Evolutionary conservation across 2,329 filamentous ascomycete genomes (phyloP).

Genomic region (Sclerotinia sclerotiorum): DNA sequence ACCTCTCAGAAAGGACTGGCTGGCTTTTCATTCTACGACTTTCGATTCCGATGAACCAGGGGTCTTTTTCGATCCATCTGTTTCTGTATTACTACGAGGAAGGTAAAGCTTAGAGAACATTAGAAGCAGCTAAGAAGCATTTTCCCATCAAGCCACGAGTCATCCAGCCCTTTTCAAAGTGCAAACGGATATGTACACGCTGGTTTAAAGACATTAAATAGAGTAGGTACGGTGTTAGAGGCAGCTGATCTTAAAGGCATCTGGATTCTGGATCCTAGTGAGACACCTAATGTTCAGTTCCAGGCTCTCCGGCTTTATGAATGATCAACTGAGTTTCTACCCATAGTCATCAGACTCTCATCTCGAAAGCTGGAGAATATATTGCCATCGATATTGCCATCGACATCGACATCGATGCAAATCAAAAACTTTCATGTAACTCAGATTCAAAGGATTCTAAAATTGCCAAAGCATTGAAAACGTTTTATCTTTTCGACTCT

Average conservation of each 20-base stretch:
- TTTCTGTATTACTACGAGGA: neutral
- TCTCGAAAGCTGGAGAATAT: neutral
- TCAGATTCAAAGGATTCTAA: neutral
- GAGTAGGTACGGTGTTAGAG: no score
- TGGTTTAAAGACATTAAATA: neutral
- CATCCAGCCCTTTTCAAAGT: no score
- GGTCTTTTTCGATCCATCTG: constrained; percentile 1
- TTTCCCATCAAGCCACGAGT: neutral
- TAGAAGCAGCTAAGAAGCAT: neutral
- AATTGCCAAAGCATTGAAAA: neutral
- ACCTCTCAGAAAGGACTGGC: no score
- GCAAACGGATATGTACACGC: neutral
- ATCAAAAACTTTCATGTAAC: neutral
- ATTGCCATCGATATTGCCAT: no score
- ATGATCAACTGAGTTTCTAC: no score
- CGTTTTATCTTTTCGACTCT: neutral
- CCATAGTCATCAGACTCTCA: neutral
- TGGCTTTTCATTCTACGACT: neutral
- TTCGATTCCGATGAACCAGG: neutral
- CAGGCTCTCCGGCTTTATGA: no score
- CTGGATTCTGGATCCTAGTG: no score
- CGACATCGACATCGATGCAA: no score
- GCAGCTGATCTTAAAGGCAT: no score
- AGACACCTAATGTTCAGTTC: no score
- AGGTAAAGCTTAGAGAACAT: neutral